Evolutionary conservation across 2,329 filamentous ascomycete genomes (phyloP), one percentile per base, ranked within the genome.

Genomic region (Colletotrichum tropicale): DNA sequence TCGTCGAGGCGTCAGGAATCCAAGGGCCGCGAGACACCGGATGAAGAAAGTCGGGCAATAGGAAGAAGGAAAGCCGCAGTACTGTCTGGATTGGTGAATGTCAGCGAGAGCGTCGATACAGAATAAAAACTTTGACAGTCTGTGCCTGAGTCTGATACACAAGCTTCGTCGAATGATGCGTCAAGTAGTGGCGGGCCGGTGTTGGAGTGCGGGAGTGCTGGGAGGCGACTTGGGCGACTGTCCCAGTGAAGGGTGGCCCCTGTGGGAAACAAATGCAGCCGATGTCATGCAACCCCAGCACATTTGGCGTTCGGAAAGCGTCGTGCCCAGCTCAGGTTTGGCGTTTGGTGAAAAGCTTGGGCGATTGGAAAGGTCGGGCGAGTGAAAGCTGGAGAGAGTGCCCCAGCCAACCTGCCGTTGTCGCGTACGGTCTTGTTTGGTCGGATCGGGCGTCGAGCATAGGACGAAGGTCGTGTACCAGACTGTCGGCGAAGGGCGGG

Each of bases 111-210:
- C 26, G 66, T 55, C 65, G 48, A 15, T 24, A n/a, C 32, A 73
- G 38, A 36, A 66, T 16, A 28, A 76, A 76, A 74, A 74, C 70
- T 74, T 70, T 74, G 65, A 76, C 70, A 24, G 65, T 76, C 70
- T 76, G 74, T 76, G 74, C 74, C 74, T 76, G 74, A 56, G 74
- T 76, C 74, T 76, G 74, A 76, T 34, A 76, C 76, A 77, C 65
- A 68, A 68, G 73, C 68, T 69, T 66, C 73, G 76, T 73, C 68
- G 68, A 70, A 73, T 62, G 67, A 68, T 76, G 76, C 76, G 76
- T 77, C 76, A 70, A 70, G 38, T 60, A 66, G 15, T 58, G 68
- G 43, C 73, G 73, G 69, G 36, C 73, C 76, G 69, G 72, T 52
- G 52, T 71, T 71, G 36, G 38, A 48, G 64, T 36, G 66, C 21